Evolutionary conservation across 768 basidiomycete genomes (phyloP).

Genomic region (Glaciozyma martinii): DNA sequence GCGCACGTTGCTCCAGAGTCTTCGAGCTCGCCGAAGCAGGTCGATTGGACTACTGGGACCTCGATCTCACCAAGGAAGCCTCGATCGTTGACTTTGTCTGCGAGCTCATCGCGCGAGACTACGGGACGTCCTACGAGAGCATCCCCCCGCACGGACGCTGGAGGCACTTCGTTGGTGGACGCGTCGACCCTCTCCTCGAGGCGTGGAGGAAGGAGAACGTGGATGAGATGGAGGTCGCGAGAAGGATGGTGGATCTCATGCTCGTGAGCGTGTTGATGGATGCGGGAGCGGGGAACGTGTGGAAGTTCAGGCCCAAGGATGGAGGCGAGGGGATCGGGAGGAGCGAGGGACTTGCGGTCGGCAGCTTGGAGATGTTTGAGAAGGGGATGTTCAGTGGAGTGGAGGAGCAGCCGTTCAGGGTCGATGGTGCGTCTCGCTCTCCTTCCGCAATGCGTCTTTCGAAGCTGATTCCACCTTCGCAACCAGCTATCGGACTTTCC

Average conservation of each 20-base stretch:
- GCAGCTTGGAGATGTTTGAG: slow-evolving; percentile 81
- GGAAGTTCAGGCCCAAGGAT: slow-evolving; percentile 61
- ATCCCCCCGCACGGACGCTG: slow-evolving; percentile 60
- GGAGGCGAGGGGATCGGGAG: slow-evolving; percentile 54
- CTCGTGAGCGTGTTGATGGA: slow-evolving; percentile 85
- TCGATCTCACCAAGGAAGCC: slow-evolving; percentile 65
- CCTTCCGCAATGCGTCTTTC: not conserved
- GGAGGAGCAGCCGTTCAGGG: slow-evolving; percentile 54
- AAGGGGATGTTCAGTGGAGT: slow-evolving; percentile 71
- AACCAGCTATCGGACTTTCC: slow-evolving; percentile 59
- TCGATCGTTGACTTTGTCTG: slow-evolving; percentile 42
- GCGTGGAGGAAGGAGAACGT: slow-evolving; percentile 22
- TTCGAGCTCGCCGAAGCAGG: slow-evolving; percentile 65
- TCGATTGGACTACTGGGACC: slow-evolving; percentile 74
- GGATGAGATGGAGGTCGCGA: slow-evolving; percentile 47
- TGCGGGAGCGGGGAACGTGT: slow-evolving; percentile 78
- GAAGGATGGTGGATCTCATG: slow-evolving; percentile 79
- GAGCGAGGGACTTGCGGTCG: slow-evolving; percentile 64
- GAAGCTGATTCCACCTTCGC: not conserved
- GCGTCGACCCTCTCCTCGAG: slow-evolving; percentile 32
- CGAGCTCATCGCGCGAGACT: slow-evolving; percentile 51
- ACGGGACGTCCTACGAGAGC: slow-evolving; percentile 55
- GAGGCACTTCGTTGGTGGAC: slow-evolving; percentile 55
- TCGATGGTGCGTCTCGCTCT: slow-evolving; percentile 57
- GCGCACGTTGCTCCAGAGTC: slow-evolving; percentile 71